Evolutionary conservation across 1,284 basidiomycete species (phyloP).

Genomic region (Rhizoctonia solani): DNA sequence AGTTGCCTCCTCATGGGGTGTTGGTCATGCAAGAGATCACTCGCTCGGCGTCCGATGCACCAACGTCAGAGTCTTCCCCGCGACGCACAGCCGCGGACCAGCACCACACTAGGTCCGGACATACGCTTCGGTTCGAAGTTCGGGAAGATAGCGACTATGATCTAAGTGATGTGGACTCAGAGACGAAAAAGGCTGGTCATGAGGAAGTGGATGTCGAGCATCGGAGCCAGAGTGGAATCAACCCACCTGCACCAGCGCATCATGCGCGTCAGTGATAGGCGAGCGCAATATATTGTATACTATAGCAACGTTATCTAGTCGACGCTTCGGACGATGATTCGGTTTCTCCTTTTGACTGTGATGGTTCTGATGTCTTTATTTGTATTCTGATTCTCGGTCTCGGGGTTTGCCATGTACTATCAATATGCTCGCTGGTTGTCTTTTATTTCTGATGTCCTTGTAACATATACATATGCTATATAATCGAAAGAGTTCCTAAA

Average conservation of each 20-base stretch:
- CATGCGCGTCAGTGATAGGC: not conserved
- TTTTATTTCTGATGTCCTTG: no score
- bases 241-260: no score
- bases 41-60: not conserved
- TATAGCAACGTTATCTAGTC: no score
- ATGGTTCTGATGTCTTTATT: no score
- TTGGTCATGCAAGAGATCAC: slow-evolving; percentile 24
- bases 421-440: not conserved
- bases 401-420: not conserved
- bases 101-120: slow-evolving; percentile 15
- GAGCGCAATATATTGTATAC: no score
- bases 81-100: not conserved
- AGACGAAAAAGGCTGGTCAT: not conserved
- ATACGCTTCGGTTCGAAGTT: slow-evolving; percentile 22
- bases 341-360: no score
- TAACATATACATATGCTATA: not conserved
- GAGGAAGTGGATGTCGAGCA: slow-evolving; percentile 12
- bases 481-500: not conserved
- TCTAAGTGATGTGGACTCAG: slow-evolving; percentile 15
- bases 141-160: slow-evolving; percentile 18
- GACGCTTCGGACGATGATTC: no score
- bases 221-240: no score
- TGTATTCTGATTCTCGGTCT: no score
- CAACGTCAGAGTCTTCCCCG: not conserved
- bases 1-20: not conserved